Conservation (phyloP, 1,139 yeast species). For the Saccharomyces hybrid region DNA sequence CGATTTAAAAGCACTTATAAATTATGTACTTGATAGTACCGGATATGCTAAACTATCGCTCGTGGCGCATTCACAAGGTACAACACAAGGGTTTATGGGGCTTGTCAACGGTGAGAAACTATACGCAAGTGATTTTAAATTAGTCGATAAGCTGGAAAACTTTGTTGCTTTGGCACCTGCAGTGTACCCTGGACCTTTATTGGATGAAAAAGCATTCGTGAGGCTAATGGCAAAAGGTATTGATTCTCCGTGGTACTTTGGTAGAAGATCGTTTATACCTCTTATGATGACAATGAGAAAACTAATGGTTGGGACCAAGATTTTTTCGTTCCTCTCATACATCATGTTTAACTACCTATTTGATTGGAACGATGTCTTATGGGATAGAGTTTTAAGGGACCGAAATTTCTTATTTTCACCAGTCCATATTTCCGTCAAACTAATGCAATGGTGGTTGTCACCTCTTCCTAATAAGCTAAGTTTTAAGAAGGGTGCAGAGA, state of each 20-base stretch:
- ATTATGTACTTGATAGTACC: conserved; percentile 44
- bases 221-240: conserved; percentile 33
- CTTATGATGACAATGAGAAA: conserved; percentile 46
- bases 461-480: conserved; percentile 21
- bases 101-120: conserved; percentile 36
- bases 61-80: conserved; percentile 89
- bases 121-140: conserved; percentile 35
- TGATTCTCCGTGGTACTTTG: conserved; percentile 46
- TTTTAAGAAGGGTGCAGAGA: conserved; percentile 26
- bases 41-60: conserved; percentile 44
- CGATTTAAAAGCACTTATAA: conserved; percentile 70
- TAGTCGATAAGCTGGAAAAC: conserved; percentile 47
- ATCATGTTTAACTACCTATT: conserved; percentile 77
- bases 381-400: conserved; percentile 63
- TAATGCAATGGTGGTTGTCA: conserved; percentile 87
- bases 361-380: conserved; percentile 74
- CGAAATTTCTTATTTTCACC: conserved; percentile 81
- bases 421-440: conserved; percentile 64
- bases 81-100: conserved; percentile 70
- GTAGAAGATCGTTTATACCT: conserved; percentile 55
- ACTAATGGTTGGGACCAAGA: conserved; percentile 38
- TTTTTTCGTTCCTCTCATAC: conserved; percentile 62
- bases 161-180: conserved; percentile 87
- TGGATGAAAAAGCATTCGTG: conserved; percentile 52
- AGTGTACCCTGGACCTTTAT: conserved; percentile 69